phyloP scores from a whole-genome alignment of 768 basidiomycete genomes.

The Lactarius pseudohatsudake region DNA sequence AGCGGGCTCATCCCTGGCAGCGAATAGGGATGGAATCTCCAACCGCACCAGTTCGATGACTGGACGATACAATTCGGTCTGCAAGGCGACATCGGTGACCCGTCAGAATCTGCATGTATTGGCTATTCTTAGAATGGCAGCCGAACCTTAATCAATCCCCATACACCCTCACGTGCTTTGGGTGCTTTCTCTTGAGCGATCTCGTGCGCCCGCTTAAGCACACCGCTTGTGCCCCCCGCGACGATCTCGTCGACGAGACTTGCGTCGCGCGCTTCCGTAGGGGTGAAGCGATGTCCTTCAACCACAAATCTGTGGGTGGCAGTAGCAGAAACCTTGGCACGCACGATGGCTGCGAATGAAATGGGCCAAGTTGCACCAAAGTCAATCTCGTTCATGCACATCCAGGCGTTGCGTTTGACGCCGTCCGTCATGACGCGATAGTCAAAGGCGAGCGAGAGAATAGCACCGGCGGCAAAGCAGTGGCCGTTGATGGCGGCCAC shows the following conservation, averaged over 20 bases:
- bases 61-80: conserved; percentile 59
- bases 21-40: conserved; percentile 39
- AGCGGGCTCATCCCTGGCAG: conserved; percentile 48
- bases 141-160: conserved; percentile 70
- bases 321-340: conserved; percentile 62
- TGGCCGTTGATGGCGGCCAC: conserved; percentile 83
- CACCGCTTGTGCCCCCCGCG: conserved; percentile 53
- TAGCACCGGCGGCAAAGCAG: conserved; percentile 81
- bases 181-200: conserved; percentile 53
- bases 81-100: conserved; percentile 22
- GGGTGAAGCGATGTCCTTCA: conserved; percentile 78
- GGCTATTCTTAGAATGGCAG: background rate
- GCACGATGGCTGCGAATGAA: conserved; percentile 63
- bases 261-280: conserved; percentile 61
- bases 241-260: conserved; percentile 74
- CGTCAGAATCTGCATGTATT: background rate
- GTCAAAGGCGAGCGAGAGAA: conserved; percentile 80
- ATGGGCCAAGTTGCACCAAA: conserved; percentile 82
- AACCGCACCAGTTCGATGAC: conserved; percentile 43
- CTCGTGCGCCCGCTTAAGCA: conserved; percentile 63
- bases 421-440: conserved; percentile 89
- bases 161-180: conserved; percentile 60
- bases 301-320: conserved; percentile 72
- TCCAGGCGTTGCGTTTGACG: conserved; percentile 72
- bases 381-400: conserved; percentile 90